Evolutionary conservation across 208 protist genomes (phyloP), one percentile per base, ranked within the genome.

Genomic region (Crithidia expoeki): DNA sequence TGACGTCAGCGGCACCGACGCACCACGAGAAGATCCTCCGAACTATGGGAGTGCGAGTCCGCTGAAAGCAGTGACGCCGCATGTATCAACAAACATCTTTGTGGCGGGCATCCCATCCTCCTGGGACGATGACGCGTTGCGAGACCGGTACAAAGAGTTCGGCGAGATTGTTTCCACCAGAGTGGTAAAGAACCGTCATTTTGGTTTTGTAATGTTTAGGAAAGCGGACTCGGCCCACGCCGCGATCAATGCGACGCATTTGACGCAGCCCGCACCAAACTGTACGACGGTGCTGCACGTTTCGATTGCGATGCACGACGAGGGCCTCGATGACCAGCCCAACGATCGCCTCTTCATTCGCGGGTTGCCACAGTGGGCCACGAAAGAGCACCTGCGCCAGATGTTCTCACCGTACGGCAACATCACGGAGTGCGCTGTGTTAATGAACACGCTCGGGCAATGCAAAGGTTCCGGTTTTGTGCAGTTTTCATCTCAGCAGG

Each of bases 381-480:
- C 87, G 16, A 94, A 94, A 67, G 92, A 94, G 44, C 88, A 96
- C 70, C 61, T 96, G 11, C 71, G 68, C 19, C 81, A 92, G 51
- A 79, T 71, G 27, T 96, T 96, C 68, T 55, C 76, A 1, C 66
- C 59, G 0, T 94, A 83, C 79, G 92, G 92, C 16, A 82, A 32
- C 30, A 90, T 94, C 62, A 56, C 76, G 33, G 85, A 94, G 40
- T 84, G 82, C 34, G 88, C 85, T 1, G 88, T 96, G 10, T 55
- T 96, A n/a, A 93, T 92, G 76, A 94, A 94, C 50, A 76, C 82
- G n/a, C 72, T 89, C 27, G 92, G 92, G n/a, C 92, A 96, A 69
- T 96, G 92, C 72, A 96, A 96, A 71, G 92, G 92, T 4, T 94
- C 89, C 28, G 92, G 92, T 6, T 96, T 96, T 76, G 92, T 94